Percentiles rank a stretch among this genome's conserved stretches.
Evolutionary conservation across 139 green algal genomes (phyloP).

Genomic region (Spirogloea muscicola): DNA sequence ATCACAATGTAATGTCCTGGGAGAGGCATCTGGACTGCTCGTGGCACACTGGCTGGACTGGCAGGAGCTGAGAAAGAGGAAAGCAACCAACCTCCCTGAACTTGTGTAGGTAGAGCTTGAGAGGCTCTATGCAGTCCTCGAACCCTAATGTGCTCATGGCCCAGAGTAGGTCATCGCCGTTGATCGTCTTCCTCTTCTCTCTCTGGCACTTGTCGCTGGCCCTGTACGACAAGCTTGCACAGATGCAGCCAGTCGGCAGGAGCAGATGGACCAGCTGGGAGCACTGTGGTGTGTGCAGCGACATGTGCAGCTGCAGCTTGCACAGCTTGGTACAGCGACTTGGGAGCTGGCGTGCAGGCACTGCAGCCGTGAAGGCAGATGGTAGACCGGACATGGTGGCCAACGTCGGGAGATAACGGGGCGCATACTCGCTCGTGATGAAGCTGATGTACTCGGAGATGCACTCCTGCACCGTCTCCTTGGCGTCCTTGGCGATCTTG

Average conservation of each 20-base stretch:
- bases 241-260: no score
- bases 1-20: background rate
- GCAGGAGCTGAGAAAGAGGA: background rate
- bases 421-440: slow-evolving; percentile 92
- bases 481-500: slow-evolving; percentile 99
- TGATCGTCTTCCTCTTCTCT: slow-evolving; percentile 99
- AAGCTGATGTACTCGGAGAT: slow-evolving; percentile 99
- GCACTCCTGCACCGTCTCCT: slow-evolving; percentile 99
- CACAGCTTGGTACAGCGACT: no score
- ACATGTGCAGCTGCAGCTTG: no score
- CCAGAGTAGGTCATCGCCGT: slow-evolving; percentile 97
- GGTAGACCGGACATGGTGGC: no score
- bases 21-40: background rate
- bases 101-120: slow-evolving; percentile 93
- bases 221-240: slow-evolving; percentile 59
- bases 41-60: no score
- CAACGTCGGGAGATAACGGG: background rate
- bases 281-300: no score
- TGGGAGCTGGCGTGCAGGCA: no score
- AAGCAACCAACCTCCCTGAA: slow-evolving; percentile 73
- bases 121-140: slow-evolving; percentile 92
- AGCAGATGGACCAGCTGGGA: background rate
- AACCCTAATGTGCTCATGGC: slow-evolving; percentile 95
- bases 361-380: no score
- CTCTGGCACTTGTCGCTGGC: slow-evolving; percentile 97